Percentiles rank a stretch among this genome's conserved stretches.
Conservation (phyloP, 176 grass and related monocot species). For the Carex littledalei region DNA sequence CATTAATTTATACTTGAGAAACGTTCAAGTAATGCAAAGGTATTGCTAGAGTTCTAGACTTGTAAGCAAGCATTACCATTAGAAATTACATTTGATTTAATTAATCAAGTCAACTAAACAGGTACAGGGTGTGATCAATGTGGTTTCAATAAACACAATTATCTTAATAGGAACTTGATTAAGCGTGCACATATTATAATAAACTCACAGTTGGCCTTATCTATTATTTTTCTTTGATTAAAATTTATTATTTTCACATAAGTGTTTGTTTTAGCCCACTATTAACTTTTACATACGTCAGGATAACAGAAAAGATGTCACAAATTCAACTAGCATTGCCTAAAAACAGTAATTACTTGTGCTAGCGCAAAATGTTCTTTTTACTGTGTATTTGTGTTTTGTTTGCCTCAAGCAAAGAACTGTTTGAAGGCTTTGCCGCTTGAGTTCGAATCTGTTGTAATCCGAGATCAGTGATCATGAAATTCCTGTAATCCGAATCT, state of each 20-base stretch:
- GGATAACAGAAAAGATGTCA: not conserved
- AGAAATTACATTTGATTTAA: not conserved
- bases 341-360: not conserved
- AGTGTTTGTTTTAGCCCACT: not conserved
- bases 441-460: too few relatives aligned
- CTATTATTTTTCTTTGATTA: not conserved
- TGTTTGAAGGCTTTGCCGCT: too few relatives aligned
- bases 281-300: not conserved
- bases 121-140: not conserved
- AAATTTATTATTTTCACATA: not conserved
- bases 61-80: not conserved
- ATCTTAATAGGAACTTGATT: not conserved
- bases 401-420: not conserved
- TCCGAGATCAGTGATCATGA: too few relatives aligned
- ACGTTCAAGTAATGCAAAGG: not conserved
- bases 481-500: too few relatives aligned
- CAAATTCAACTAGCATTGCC: not conserved
- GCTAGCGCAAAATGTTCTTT: not conserved
- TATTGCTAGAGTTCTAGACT: not conserved
- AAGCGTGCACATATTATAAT: not conserved
- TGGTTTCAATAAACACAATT: not conserved
- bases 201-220: not conserved
- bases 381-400: not conserved
- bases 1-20: not conserved
- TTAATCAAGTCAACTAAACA: not conserved